phyloP scores from a whole-genome alignment of 768 basidiomycete species.

The Calocera viscosa region DNA sequence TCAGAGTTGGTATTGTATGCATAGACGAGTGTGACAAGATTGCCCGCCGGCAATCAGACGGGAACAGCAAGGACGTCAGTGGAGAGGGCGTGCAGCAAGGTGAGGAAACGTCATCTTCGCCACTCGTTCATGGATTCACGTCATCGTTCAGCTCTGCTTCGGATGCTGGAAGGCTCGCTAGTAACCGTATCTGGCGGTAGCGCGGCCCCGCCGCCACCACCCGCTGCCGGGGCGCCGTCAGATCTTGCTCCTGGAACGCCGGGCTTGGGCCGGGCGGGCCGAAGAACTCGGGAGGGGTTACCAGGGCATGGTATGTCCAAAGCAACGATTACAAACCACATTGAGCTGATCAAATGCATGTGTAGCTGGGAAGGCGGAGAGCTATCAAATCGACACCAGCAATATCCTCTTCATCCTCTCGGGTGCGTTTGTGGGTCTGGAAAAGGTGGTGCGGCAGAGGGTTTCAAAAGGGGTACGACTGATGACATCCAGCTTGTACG shows the following conservation, averaged over 20 bases:
- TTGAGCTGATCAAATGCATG: not conserved
- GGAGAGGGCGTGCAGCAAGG: conserved; percentile 96
- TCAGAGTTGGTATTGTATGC: conserved; percentile 83
- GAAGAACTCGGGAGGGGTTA: conserved; percentile 2
- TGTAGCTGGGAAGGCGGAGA: conserved; percentile 35
- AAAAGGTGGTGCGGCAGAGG: conserved; percentile 64
- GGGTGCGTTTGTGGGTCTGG: conserved; percentile 89
- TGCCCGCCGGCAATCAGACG: conserved; percentile 34
- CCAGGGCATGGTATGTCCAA: not conserved
- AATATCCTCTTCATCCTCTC: conserved; percentile 92
- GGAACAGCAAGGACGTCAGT: conserved; percentile 67
- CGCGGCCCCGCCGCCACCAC: not conserved
- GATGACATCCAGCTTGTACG: not conserved
- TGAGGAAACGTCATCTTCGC: not conserved
- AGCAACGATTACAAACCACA: not conserved
- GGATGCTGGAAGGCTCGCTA: conserved; percentile 88
- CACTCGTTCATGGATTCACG: not conserved
- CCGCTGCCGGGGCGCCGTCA: not conserved
- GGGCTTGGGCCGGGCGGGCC: not conserved
- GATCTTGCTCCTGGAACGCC: not conserved
- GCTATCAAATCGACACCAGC: conserved; percentile 69
- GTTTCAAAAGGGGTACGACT: conserved; percentile 72
- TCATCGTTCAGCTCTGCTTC: conserved; percentile 37
- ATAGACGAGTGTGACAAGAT: conserved; percentile 97
- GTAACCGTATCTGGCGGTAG: conserved; percentile 40